These are phyloP conservation scores for Clarireedia hainanense DNA, from an alignment of 2,329 filamentous ascomycete species.

Conservation along the genomic window DNA sequence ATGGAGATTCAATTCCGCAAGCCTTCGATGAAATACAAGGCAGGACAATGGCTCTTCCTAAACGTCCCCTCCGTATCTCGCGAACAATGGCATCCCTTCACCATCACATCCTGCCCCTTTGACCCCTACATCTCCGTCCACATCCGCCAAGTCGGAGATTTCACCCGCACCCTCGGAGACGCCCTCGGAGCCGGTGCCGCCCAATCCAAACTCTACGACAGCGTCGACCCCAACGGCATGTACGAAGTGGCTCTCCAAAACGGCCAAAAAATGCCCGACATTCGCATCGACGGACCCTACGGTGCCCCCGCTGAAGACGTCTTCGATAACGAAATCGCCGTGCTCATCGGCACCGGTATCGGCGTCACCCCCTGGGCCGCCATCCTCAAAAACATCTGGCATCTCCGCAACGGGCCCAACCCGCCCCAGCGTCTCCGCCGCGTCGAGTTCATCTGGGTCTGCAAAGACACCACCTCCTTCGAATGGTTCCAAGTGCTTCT, in stretches of 20 bases:
- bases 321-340: conserved; percentile 84
- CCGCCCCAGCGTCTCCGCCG: conserved; percentile 81
- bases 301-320: conserved; percentile 96
- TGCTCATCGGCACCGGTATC: conserved; percentile 79
- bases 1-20: conserved; percentile 97
- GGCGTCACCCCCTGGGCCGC: conserved; percentile 82
- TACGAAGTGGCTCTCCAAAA: conserved; percentile 95
- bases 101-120: conserved; percentile 95
- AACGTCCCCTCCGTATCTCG: conserved; percentile 83
- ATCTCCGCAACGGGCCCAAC: conserved; percentile 83
- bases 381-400: conserved; percentile 97
- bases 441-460: conserved; percentile 99
- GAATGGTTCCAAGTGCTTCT: conserved; percentile 98
- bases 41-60: conserved; percentile 95
- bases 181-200: conserved; percentile 85
- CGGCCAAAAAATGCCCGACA: conserved; percentile 80
- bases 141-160: conserved; percentile 93
- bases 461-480: conserved; percentile 89
- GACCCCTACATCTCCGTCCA: conserved; percentile 93
- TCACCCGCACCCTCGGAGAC: conserved; percentile 87
- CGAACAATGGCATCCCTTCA: conserved; percentile 97
- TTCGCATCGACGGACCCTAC: conserved; percentile 92
- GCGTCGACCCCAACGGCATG: conserved; percentile 88
- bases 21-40: conserved; percentile 95
- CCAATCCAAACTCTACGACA: conserved; percentile 84